Conservation (phyloP, 2,329 filamentous ascomycete genomes). For the Fusarium begoniae region DNA sequence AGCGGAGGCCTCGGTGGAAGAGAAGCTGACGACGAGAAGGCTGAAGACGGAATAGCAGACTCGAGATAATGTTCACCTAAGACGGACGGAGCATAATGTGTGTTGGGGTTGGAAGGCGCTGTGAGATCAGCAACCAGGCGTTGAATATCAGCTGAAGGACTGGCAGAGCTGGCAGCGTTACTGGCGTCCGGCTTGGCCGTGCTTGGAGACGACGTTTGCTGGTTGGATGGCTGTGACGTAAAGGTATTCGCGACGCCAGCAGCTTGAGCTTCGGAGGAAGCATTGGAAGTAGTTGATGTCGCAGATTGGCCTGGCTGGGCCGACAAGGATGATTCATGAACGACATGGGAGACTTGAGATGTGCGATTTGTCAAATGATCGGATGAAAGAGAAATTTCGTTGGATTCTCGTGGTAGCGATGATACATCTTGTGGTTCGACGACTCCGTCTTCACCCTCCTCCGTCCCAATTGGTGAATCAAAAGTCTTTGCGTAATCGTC, state of each 20-base stretch:
- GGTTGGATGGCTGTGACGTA: constrained; percentile 36
- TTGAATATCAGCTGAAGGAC: constrained; percentile 50
- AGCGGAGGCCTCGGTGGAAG: constrained; percentile 59
- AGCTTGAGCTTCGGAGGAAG: constrained; percentile 42
- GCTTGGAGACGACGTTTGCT: constrained; percentile 38
- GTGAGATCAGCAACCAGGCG: constrained; percentile 55
- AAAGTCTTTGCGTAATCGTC: constrained; percentile 63
- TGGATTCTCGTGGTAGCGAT: constrained; percentile 55
- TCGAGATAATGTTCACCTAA: constrained; percentile 40
- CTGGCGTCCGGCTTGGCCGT: constrained; percentile 43
- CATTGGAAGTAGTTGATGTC: constrained; percentile 40
- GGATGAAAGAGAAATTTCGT: constrained; percentile 52
- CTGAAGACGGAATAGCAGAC: constrained; percentile 42
- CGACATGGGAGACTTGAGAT: constrained; percentile 45
- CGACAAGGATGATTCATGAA: constrained; percentile 46
- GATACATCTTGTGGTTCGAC: constrained; percentile 55
- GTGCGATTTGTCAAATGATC: constrained; percentile 49
- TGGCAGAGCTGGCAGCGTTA: constrained; percentile 42
- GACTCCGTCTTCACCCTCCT: constrained; percentile 50
- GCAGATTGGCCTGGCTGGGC: constrained; percentile 38
- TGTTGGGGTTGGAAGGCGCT: constrained; percentile 46
- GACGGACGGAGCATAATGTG: constrained; percentile 42
- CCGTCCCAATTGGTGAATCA: constrained; percentile 56
- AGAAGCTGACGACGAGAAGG: constrained; percentile 52
- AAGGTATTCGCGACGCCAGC: constrained; percentile 34